These are phyloP conservation scores for Rhizopus stolonifer DNA, from an alignment of 371 early-diverging fungal species.

Conservation along the genomic window DNA sequence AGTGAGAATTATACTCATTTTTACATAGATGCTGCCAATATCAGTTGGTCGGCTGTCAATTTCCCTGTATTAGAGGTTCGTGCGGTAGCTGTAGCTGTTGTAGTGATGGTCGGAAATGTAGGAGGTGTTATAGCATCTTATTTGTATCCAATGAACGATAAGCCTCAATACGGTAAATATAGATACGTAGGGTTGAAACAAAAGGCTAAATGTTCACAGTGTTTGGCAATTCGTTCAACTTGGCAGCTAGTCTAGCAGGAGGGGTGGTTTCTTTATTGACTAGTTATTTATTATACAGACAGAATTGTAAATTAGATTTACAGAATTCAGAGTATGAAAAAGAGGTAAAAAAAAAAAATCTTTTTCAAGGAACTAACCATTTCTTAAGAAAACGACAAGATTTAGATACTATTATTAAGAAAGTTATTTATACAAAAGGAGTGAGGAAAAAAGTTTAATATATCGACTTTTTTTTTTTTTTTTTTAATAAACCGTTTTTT, in stretches of 20 bases:
- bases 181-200: no score
- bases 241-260: slow-evolving; percentile 11
- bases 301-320: slow-evolving; percentile 14
- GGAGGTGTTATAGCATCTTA: slow-evolving; percentile 43
- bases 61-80: slow-evolving; percentile 29
- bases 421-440: neutral
- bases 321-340: neutral
- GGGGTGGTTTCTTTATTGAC: slow-evolving; percentile 13
- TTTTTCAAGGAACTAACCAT: no score
- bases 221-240: slow-evolving; percentile 27
- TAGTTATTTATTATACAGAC: slow-evolving; percentile 23
- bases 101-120: slow-evolving; percentile 39
- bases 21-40: slow-evolving; percentile 23
- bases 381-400: neutral
- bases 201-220: no score
- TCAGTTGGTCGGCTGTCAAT: slow-evolving; percentile 40
- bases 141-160: slow-evolving; percentile 29
- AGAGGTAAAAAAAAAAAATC: neutral
- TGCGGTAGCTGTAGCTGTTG: slow-evolving; percentile 38
- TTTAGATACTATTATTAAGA: slow-evolving; percentile 18
- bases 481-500: no score
- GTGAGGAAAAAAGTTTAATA: no score
- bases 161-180: slow-evolving; percentile 33
- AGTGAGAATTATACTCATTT: neutral
- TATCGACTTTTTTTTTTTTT: no score